These are phyloP conservation scores for Flaveria floridana DNA, from an alignment of 140 eudicot species.

Conservation along the genomic window DNA sequence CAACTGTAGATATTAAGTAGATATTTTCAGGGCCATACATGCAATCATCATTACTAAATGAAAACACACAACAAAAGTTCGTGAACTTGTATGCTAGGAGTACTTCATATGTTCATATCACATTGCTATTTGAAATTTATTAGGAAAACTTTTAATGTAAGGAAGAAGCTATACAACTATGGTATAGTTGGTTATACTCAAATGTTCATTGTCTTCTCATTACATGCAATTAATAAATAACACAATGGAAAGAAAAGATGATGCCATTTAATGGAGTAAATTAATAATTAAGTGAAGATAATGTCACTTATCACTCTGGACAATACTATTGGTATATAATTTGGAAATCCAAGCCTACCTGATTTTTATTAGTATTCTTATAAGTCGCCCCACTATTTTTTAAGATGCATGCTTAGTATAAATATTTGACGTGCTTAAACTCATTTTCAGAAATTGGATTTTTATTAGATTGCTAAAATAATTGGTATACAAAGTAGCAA, in stretches of 20 bases:
- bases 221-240: not conserved
- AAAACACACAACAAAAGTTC: not conserved
- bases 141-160: not conserved
- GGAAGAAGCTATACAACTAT: slow-evolving; percentile 12
- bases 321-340: not conserved
- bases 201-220: slow-evolving; percentile 16
- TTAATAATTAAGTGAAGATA: slow-evolving; percentile 20
- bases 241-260: slow-evolving; percentile 6
- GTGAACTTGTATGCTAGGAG: not conserved
- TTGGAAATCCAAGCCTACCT: not conserved
- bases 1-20: slow-evolving; percentile 45
- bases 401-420: not conserved
- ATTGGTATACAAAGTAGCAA: slow-evolving; percentile 3
- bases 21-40: slow-evolving; percentile 13
- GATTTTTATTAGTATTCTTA: not conserved
- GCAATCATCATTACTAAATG: not conserved
- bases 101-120: not conserved
- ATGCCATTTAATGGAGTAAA: slow-evolving; percentile 1
- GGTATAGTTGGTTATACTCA: slow-evolving; percentile 16
- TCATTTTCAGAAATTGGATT: not conserved
- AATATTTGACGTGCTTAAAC: not conserved
- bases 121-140: too few species aligned
- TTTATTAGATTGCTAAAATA: not conserved
- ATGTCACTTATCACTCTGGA: not conserved
- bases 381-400: not conserved